phyloP scores from a whole-genome alignment of 1,284 basidiomycete species.

The Pseudozyma sp. region DNA sequence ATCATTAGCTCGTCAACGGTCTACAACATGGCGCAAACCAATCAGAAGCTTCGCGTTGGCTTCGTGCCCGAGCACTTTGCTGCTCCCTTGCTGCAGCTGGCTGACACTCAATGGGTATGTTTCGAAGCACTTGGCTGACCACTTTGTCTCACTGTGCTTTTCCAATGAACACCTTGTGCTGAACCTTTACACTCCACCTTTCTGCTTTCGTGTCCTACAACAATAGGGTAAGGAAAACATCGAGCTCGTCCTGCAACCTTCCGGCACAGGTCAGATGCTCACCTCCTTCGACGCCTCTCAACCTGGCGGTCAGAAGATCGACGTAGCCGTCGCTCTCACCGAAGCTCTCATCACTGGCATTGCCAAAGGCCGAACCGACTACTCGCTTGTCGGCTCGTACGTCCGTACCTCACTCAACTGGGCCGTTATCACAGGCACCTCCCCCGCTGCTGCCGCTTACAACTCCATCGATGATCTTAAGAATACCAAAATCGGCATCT shows the following conservation, averaged over 20 bases:
- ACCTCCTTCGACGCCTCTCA: conserved; percentile 52
- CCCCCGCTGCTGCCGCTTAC: conserved; percentile 72
- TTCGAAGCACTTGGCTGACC: neutral
- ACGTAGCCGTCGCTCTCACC: conserved; percentile 81
- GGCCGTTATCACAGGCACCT: conserved; percentile 88
- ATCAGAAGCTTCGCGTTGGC: conserved; percentile 52
- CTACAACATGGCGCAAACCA: conserved; percentile 8
- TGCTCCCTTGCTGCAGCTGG: conserved; percentile 59
- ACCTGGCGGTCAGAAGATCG: conserved; percentile 56
- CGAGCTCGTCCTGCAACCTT: conserved; percentile 58
- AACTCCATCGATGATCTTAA: conserved; percentile 81
- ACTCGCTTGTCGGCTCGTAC: conserved; percentile 92
- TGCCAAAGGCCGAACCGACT: conserved; percentile 81
- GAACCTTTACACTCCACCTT: neutral
- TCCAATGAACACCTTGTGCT: neutral
- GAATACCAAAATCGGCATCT: conserved; percentile 88
- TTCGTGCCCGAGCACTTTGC: conserved; percentile 67
- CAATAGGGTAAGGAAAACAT: conserved; percentile 52
- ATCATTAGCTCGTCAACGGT: too few species aligned
- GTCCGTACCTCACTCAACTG: conserved; percentile 73
- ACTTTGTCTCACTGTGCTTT: neutral
- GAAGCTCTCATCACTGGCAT: conserved; percentile 93
- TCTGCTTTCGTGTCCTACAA: neutral
- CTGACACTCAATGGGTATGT: conserved; percentile 55
- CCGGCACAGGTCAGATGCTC: conserved; percentile 67